Conservation (phyloP, 2,329 filamentous ascomycete species). For the Trichoderma arundinaceum region DNA sequence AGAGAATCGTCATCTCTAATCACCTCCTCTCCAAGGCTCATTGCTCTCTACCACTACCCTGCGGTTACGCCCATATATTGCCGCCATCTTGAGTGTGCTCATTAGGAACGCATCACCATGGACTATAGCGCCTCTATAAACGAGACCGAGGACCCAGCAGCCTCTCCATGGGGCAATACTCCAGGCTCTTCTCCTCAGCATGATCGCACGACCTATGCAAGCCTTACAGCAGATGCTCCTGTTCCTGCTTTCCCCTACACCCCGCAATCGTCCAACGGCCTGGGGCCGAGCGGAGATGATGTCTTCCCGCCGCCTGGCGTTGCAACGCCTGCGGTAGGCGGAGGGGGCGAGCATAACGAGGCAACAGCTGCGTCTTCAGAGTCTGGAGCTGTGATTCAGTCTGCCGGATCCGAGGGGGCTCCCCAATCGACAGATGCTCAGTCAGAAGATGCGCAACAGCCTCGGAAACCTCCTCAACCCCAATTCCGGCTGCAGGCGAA, state of each 20-base stretch:
- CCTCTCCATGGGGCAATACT: slow-evolving; percentile 63
- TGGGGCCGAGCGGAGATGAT: slow-evolving; percentile 47
- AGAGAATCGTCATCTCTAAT: neutral
- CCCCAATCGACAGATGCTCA: slow-evolving; percentile 36
- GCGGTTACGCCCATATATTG: slow-evolving; percentile 34
- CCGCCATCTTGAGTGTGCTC: slow-evolving; percentile 30
- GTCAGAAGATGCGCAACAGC: slow-evolving; percentile 51
- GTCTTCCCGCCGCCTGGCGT: slow-evolving; percentile 55
- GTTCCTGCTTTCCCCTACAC: slow-evolving; percentile 53
- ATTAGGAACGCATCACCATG: slow-evolving; percentile 48
- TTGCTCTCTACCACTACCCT: neutral
- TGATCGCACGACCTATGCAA: slow-evolving; percentile 52
- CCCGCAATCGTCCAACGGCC: slow-evolving; percentile 52
- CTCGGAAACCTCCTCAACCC: slow-evolving; percentile 65
- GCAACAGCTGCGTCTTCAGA: slow-evolving; percentile 36
- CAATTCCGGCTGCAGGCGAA: slow-evolving; percentile 90
- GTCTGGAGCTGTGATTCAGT: slow-evolving; percentile 35
- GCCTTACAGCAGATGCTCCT: slow-evolving; percentile 49
- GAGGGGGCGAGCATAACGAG: slow-evolving; percentile 48
- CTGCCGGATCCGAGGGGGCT: slow-evolving; percentile 39
- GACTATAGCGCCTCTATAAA: slow-evolving; percentile 63
- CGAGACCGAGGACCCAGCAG: slow-evolving; percentile 59
- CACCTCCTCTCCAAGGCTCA: neutral
- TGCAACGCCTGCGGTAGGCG: slow-evolving; percentile 53
- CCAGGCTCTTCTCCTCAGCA: slow-evolving; percentile 58